Base-by-base conservation (phyloP, 257 asterid species). In the Agastache rugosa region DNA sequence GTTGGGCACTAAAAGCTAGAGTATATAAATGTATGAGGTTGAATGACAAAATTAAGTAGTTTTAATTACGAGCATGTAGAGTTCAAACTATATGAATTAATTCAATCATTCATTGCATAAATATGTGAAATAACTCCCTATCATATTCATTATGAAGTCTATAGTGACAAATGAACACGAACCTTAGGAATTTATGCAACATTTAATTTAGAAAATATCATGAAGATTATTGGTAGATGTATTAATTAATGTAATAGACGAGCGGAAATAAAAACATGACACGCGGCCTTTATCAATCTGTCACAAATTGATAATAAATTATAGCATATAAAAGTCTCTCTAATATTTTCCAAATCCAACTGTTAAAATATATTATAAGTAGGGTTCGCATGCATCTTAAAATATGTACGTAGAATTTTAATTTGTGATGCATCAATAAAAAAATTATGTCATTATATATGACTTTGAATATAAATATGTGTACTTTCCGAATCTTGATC, bases 121-220 rank as follows among this genome's bases (percentile, higher is more conserved):
- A 7, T 42, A 41, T 25, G 67, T 5, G 45, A 58, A 71, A 56
- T 58, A 22, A 37, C 9, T 54, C 56, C 20, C 41, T 8, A 5
- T 42, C 48, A 22, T 29, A 58, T 71, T 55, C 3, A 73, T 62
- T 34, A 16, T 61, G 63, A 73, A 61, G 2, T 61, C 15, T 20
- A 72, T 5, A n/a, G 14, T 14, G 16, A 42, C 66, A 41, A n/a
- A 41, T 55, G 4, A 60, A 45, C 51, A 59, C 12, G 25, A 7
- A 61, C 71, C 50, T n/a, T 27, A 19, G 22, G 37, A 42, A 17
- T 44, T 10, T 16, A 44, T 25, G 71, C 54, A 29, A 16, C 47
- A 59, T 56, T 71, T 27, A 56, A 59, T 56, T 71, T 27, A 56
- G 29, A 41, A 3, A 41, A 20, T 19, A 41, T 48, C 37, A 12